These are phyloP conservation scores for Chalciporus pseudorubinellus DNA, from an alignment of 768 basidiomycete species.

Conservation along the genomic window DNA sequence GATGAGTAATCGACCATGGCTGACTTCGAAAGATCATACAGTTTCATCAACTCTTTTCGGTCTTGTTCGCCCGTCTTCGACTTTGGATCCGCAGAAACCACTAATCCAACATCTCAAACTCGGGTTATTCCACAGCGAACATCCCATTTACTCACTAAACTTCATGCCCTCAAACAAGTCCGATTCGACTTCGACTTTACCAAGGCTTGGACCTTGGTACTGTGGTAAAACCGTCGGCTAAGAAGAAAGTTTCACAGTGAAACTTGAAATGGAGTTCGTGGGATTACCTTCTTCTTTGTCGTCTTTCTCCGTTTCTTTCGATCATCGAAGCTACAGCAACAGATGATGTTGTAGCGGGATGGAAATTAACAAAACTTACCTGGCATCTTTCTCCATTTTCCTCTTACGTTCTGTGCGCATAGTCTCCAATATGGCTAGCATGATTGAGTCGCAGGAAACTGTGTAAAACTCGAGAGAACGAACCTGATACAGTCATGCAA, in stretches of 20 bases:
- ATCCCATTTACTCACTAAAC: slow-evolving; percentile 59
- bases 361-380: slow-evolving; percentile 33
- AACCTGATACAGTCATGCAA: slow-evolving; percentile 70
- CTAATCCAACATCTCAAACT: slow-evolving; percentile 35
- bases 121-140: not conserved
- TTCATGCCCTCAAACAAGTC: slow-evolving; percentile 71
- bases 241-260: not conserved
- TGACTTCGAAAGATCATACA: slow-evolving; percentile 40
- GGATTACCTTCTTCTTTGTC: slow-evolving; percentile 26
- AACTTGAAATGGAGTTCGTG: not conserved
- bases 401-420: slow-evolving; percentile 67
- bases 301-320: slow-evolving; percentile 32
- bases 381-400: slow-evolving; percentile 63
- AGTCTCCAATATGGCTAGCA: slow-evolving; percentile 55
- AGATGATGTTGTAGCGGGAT: not conserved
- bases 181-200: slow-evolving; percentile 56
- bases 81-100: slow-evolving; percentile 74
- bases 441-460: not conserved
- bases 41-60: slow-evolving; percentile 64
- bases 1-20: slow-evolving; percentile 2
- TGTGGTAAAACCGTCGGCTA: slow-evolving; percentile 63
- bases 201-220: slow-evolving; percentile 63
- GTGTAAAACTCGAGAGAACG: not conserved
- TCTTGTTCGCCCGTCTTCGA: slow-evolving; percentile 64
- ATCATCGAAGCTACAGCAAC: slow-evolving; percentile 30